Evolutionary conservation across 805 yeast genomes (phyloP).

Genomic region (Schwanniomyces occidentalis): DNA sequence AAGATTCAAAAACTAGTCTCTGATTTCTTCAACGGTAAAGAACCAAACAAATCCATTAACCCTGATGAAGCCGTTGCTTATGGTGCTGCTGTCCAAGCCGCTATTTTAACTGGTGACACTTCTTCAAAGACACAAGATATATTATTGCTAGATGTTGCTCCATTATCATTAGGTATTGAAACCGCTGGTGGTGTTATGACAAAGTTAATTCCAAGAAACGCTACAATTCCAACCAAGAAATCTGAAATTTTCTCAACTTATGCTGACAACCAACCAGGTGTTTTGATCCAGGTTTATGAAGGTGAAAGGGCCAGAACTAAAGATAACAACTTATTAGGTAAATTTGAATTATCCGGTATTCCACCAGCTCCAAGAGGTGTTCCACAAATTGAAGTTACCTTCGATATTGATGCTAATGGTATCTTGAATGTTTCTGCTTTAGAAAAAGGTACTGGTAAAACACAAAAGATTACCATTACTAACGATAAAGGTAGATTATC

Average conservation of each 20-base stretch:
- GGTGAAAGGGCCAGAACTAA: slow-evolving; percentile 97
- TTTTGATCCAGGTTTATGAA: slow-evolving; percentile 92
- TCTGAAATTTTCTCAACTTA: slow-evolving; percentile 95
- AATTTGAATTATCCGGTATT: slow-evolving; percentile 93
- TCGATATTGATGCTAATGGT: slow-evolving; percentile 97
- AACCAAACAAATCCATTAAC: slow-evolving; percentile 94
- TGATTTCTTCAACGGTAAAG: slow-evolving; percentile 96
- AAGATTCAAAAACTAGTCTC: slow-evolving; percentile 93
- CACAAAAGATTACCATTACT: slow-evolving; percentile 95
- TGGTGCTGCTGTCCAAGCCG: slow-evolving; percentile 99
- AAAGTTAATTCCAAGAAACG: slow-evolving; percentile 96
- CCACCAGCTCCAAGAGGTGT: slow-evolving; percentile 99
- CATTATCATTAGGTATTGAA: slow-evolving; percentile 96
- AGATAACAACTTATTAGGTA: slow-evolving; percentile 96
- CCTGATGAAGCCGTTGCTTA: slow-evolving; percentile 99
- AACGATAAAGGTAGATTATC: slow-evolving; percentile 98
- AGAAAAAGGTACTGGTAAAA: slow-evolving; percentile 98
- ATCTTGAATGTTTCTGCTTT: slow-evolving; percentile 93
- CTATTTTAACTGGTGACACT: slow-evolving; percentile 93
- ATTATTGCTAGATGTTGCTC: slow-evolving; percentile 94
- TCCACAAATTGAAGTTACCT: slow-evolving; percentile 97
- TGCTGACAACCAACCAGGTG: slow-evolving; percentile 99
- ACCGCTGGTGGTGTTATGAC: slow-evolving; percentile 99
- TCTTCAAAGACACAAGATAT: slow-evolving; percentile 95
- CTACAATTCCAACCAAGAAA: slow-evolving; percentile 96